Base-by-base conservation (phyloP, 1,284 basidiomycete genomes). In the Polyporus tsugae region DNA sequence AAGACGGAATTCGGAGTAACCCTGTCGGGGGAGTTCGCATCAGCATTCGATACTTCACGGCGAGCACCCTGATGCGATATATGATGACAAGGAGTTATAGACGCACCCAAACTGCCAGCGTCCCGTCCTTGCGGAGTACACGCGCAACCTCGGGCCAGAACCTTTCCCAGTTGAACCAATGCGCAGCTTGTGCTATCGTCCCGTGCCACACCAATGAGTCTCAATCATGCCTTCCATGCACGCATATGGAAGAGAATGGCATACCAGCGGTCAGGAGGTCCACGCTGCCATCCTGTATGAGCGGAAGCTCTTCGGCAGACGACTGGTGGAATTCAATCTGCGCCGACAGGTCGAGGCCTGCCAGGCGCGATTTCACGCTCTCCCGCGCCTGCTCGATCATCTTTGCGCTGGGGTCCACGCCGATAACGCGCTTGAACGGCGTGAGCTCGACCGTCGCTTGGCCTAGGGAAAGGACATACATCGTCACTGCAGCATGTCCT, bases 141-240 rank as follows among this genome's bases (percentile, higher is more conserved):
- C 92, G 84, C 1, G 84, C 83, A 1, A 90, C 80, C 77, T 95
- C 90, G 0, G 84, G 85, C 92, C 95, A 96, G 6, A 92, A 83
- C 69, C 83, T 86, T 4, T 79, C 76, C 85, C 92, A 93, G 75
- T 95, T 84, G 76, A 96, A 96, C 95, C 95, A 96, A 77, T 97
- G 95, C 0, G 90, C 90, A 0, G 95, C 89, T 79, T 96, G 95
- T 1, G 92, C 94, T 92, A 61, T 29, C 38, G 11, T 22, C 38
- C 58, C 35, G 38, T 38, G 35, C 35, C 57, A 3, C 6, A 25
- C 6, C 64, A 59, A 59, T 59, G 35, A 38, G 58, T 39, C 19
- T 13, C 11, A 6, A 25, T 60, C 38, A 60, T 38, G 22, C 22
- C 19, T n/a, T n/a, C 11, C 6, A 33, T 55, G 53, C 7, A 58